These are phyloP conservation scores for Saccharomycopsis javanensis DNA, from an alignment of 805 yeast genomes.

Conservation along the genomic window DNA sequence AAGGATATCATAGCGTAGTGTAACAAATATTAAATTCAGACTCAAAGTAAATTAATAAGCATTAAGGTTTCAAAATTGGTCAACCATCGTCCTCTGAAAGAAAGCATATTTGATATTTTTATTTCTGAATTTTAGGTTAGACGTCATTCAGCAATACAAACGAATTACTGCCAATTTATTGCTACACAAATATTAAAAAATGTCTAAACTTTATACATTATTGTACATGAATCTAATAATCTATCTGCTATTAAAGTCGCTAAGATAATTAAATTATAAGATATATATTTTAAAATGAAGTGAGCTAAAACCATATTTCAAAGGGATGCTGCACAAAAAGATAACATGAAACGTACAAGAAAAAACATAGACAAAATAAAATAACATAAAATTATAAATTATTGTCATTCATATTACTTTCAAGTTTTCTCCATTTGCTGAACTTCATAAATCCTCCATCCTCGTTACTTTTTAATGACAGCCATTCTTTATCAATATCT, in stretches of 20 bases:
- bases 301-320: neutral
- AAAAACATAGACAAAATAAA: neutral
- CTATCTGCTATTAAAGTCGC: neutral
- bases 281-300: neutral
- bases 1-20: neutral
- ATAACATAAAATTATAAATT: neutral
- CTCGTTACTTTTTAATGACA: constrained; percentile 11
- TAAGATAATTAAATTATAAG: no score
- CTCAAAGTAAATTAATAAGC: no score
- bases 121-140: no score
- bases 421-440: constrained; percentile 16
- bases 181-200: no score
- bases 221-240: neutral
- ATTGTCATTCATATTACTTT: neutral
- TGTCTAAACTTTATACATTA: no score
- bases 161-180: no score
- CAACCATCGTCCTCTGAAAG: no score
- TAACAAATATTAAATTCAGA: no score
- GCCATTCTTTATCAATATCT: constrained; percentile 19
- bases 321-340: neutral
- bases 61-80: no score
- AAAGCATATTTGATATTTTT: no score
- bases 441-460: constrained; percentile 16
- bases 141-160: no score
- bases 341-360: neutral